Base-by-base conservation (phyloP, 768 basidiomycete genomes). In the Calocybe indica region DNA sequence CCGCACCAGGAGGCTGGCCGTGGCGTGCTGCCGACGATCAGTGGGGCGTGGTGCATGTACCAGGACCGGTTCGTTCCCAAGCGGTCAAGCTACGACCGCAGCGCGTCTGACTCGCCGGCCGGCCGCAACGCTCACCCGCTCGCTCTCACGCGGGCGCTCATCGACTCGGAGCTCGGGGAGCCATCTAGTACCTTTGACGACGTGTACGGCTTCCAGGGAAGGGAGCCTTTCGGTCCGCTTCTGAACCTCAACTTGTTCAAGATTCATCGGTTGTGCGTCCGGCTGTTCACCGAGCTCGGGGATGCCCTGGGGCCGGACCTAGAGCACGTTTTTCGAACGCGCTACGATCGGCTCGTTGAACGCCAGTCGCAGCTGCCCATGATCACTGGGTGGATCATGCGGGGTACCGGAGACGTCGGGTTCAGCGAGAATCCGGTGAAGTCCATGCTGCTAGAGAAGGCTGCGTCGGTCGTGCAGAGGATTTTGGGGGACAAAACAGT, bases 251-350 rank as follows among this genome's bases (percentile, higher is more conserved):
- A 52, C 30, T 7, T 49, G 30, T 29, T 52, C 13, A 49, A 49
- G 37, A 14, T 52, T 30, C 51, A 52, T 30, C 47, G 37, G 34
- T 44, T 52, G 28, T 51, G 50, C 34, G 29, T 51, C 34, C 37
- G 40, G 14, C 32, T 47, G 15, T 51, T 51, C 40, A 34, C 31
- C 2, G 46, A 47, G 46, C 40, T 51, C 6, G 30, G 43, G 4
- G 34, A 44, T 28, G 43, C 11, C 11, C n/a, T 49, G 28, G 13
- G 43, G 5, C 8, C 6, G 7, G 36, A 30, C 30, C 8, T 49
- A 7, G 34, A 38, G 36, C 11, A 31, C 28, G 28, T 43, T 3
- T 49, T 13, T 34, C 10, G 35, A 7, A 31, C 11, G 15, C 35
- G 35, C 8, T 36, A 30, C 13, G 37, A 49, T 28, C 13, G n/a